Percentiles rank a stretch among this genome's conserved stretches.
Evolutionary conservation across 2,329 filamentous ascomycete species (phyloP).

Genomic region (Phialophora expanda): DNA sequence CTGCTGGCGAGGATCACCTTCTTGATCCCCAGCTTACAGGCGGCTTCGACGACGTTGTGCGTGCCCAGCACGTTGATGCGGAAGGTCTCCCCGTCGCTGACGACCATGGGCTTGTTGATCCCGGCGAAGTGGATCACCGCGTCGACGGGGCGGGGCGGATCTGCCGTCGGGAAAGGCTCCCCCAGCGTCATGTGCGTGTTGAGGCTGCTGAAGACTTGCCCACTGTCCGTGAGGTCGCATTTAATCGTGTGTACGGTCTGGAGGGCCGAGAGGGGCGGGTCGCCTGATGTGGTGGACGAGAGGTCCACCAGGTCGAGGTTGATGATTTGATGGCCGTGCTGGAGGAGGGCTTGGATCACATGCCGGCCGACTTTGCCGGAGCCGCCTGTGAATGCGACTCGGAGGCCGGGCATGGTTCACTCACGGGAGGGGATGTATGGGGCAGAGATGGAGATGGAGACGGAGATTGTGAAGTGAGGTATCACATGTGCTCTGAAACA

Average conservation of each 20-base stretch:
- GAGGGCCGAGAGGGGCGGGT: conserved; percentile 35
- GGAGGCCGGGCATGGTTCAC: conserved; percentile 40
- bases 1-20: conserved; percentile 66
- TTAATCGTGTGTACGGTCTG: conserved; percentile 59
- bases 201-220: conserved; percentile 60
- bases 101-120: conserved; percentile 64
- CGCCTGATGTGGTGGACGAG: background rate
- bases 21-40: conserved; percentile 64
- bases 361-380: conserved; percentile 62
- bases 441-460: background rate
- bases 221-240: conserved; percentile 60
- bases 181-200: conserved; percentile 61
- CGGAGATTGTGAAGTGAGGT: background rate
- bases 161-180: conserved; percentile 51
- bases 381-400: conserved; percentile 61
- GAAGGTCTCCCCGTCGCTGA: conserved; percentile 64
- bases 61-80: conserved; percentile 60
- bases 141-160: conserved; percentile 54
- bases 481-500: background rate
- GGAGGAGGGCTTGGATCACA: conserved; percentile 58
- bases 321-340: conserved; percentile 57
- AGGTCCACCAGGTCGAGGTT: conserved; percentile 60
- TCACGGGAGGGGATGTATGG: background rate
- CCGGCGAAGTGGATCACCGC: conserved; percentile 66
- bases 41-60: conserved; percentile 68